Base-by-base conservation (phyloP, 1,284 basidiomycete genomes). In the Melampsora larici-populina region DNA sequence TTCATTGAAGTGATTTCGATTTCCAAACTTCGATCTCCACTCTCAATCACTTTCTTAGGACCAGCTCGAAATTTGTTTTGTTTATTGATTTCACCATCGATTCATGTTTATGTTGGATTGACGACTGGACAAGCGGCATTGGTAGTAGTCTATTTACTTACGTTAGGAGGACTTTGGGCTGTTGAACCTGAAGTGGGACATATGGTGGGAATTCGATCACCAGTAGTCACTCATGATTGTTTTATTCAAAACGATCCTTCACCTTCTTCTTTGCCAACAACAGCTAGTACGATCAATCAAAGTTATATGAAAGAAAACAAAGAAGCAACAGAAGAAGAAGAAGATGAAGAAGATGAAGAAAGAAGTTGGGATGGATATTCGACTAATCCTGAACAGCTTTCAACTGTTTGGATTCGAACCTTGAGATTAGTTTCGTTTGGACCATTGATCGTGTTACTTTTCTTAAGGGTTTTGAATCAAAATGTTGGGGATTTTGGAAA, bases 1-100 rank as follows among this genome's bases (percentile, higher is more conserved):
- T 89, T 90, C 68, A 90, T 90, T 0, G 90, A 90, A 60, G 82
- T 91, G 36, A 92, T 93, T 87, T 92, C 94, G 82, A 89, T 93
- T 83, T 9, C 9, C 17, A 55, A 40, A 36, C 69, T 72, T 26
- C 26, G 36, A 62, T 63, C 66, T 2, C 65, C 73, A 11, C 65
- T 68, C 13, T 48, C 65, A 24, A 8, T 76, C 51, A 7, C 68
- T 1, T 29, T 76, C 21, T 13, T 68, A 43, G 26, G 64, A 29
- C 63, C 71, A 11, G 36, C 29, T 21, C 60, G 71, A 26, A 74
- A 74, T 48, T 49, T 74, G 31, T 29, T 74, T 64, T 66, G 62
- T 1, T 21, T 73, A 26, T 18, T 11, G 2, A 4, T 73, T 1
- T 40, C 62, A 3, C 17, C 51, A 49, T 1, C 40, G 33, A 63